Conservation (phyloP, 2,329 filamentous ascomycete species). For the Xylariaceae sp. region DNA sequence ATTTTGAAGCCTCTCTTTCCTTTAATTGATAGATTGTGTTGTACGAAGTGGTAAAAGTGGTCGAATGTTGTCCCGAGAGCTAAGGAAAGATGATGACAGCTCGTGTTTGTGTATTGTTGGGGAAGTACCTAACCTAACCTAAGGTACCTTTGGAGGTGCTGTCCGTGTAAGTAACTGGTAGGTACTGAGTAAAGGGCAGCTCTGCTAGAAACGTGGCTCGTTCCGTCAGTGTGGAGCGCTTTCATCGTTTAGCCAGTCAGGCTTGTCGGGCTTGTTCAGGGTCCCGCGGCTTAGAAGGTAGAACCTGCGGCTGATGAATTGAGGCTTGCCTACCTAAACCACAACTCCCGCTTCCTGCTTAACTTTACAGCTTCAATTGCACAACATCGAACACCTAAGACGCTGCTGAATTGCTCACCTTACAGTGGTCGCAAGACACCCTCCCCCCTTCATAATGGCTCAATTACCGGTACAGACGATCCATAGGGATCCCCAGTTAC, state of each 20-base stretch:
- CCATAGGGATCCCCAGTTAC: conserved; percentile 96
- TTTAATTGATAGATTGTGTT: neutral
- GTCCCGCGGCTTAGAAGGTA: too few relatives aligned
- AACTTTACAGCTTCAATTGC: neutral
- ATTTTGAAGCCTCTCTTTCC: conserved; percentile 38
- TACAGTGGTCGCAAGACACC: conserved; percentile 7
- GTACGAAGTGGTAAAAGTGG: neutral
- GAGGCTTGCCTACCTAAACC: conserved; percentile 15
- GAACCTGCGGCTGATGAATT: conserved; percentile 27
- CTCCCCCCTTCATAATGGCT: conserved; percentile 66
- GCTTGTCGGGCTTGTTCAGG: too few relatives aligned
- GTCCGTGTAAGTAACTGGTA: conserved; percentile 1
- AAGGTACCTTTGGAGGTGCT: too few relatives aligned
- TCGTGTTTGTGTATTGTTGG: neutral
- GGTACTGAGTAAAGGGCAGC: neutral
- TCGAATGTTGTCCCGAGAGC: neutral
- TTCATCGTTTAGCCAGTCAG: too few relatives aligned
- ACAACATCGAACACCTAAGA: neutral
- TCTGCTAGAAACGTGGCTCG: conserved; percentile 31
- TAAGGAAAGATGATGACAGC: neutral
- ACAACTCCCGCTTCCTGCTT: conserved; percentile 9
- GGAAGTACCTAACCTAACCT: too few relatives aligned
- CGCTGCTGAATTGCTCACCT: conserved; percentile 2
- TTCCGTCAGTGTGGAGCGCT: conserved; percentile 30
- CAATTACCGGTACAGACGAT: conserved; percentile 91